Percentiles rank a stretch among this genome's conserved stretches.
Conservation (phyloP, 1,284 basidiomycete genomes). For the Sutorius eximius region DNA sequence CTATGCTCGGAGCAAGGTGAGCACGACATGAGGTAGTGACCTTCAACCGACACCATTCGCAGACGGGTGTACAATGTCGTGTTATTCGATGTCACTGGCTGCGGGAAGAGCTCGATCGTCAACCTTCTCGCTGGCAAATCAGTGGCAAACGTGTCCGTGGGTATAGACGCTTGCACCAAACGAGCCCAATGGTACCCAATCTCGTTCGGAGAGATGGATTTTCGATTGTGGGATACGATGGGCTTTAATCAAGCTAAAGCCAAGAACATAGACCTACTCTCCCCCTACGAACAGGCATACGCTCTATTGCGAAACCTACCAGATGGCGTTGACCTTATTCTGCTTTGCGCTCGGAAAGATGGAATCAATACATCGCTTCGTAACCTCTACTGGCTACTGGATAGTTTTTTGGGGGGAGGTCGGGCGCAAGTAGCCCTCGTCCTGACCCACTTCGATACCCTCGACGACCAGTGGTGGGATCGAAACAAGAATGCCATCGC, state of each 20-base stretch:
- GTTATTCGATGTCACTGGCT: conserved; percentile 29
- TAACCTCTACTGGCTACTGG: conserved; percentile 28
- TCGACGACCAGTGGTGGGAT: conserved; percentile 26
- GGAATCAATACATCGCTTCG: conserved; percentile 28
- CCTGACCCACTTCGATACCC: conserved; percentile 38
- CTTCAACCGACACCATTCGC: conserved; percentile 6
- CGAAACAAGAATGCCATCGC: conserved; percentile 23
- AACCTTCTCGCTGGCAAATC: conserved; percentile 25
- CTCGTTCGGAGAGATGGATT: conserved; percentile 18
- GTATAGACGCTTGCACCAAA: conserved; percentile 27
- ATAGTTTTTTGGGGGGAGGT: conserved; percentile 29
- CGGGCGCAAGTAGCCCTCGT: conserved; percentile 36
- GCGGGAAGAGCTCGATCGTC: conserved; percentile 32
- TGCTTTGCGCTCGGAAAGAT: conserved; percentile 29
- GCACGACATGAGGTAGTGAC: conserved; percentile 1
- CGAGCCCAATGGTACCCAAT: conserved; percentile 30
- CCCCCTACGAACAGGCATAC: conserved; percentile 31
- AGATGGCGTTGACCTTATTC: conserved; percentile 27
- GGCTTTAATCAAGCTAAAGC: conserved; percentile 27
- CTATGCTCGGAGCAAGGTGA: conserved; percentile 20
- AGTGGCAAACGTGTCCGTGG: conserved; percentile 23
- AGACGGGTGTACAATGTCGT: conserved; percentile 31
- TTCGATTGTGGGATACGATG: conserved; percentile 36
- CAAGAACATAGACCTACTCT: conserved; percentile 17
- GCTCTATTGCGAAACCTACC: conserved; percentile 24